Conservation (phyloP, 2,329 filamentous ascomycete species). For the Trichoderma breve region DNA sequence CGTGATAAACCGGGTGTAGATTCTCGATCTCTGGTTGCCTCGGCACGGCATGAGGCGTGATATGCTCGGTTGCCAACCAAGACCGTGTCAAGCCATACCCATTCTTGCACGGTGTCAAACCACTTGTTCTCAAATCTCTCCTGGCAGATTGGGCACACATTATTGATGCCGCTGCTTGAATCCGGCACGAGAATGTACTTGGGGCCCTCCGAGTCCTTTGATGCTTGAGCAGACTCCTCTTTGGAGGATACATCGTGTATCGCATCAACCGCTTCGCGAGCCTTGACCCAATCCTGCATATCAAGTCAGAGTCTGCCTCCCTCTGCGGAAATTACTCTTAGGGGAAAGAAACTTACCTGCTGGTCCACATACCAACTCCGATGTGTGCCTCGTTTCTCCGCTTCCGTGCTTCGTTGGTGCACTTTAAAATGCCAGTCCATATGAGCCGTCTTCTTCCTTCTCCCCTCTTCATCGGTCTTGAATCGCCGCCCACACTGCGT, state of each 20-base stretch:
- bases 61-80: constrained; percentile 77
- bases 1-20: constrained; percentile 42
- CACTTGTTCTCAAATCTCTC: constrained; percentile 91
- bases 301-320: constrained; percentile 13
- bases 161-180: constrained; percentile 69
- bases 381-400: constrained; percentile 81
- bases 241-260: constrained; percentile 42
- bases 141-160: constrained; percentile 88
- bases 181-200: constrained; percentile 83
- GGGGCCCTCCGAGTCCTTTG: constrained; percentile 44
- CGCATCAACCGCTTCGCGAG: constrained; percentile 74
- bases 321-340: neutral
- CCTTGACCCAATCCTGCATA: constrained; percentile 80
- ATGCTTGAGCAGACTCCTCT: constrained; percentile 33
- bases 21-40: constrained; percentile 68
- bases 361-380: constrained; percentile 95
- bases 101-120: constrained; percentile 91
- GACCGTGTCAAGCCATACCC: constrained; percentile 91
- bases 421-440: constrained; percentile 99
- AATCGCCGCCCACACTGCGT: constrained; percentile 91
- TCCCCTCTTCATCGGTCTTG: constrained; percentile 70
- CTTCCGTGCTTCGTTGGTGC: constrained; percentile 83
- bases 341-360: constrained; percentile 53
- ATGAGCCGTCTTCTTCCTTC: constrained; percentile 82
- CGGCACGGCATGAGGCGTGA: constrained; percentile 84